Percentiles rank a stretch among this genome's conserved stretches.
Conservation (phyloP, 2,329 filamentous ascomycete species). For the Gnomoniopsis smithogilvyi region DNA sequence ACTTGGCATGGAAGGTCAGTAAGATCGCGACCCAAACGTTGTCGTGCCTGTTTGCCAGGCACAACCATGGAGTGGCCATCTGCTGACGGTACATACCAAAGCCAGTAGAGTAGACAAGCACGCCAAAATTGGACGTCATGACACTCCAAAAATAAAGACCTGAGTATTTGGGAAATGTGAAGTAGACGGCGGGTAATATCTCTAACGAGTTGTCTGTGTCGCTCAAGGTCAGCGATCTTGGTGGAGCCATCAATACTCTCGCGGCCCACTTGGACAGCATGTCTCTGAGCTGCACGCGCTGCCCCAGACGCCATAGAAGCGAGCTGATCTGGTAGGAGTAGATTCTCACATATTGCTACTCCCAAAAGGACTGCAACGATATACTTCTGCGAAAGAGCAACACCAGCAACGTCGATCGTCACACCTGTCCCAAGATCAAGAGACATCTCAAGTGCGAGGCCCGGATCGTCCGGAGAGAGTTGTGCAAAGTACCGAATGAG, state of each 20-base stretch:
- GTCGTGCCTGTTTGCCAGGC: background rate
- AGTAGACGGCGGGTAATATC: constrained; percentile 9
- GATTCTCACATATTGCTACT: constrained; percentile 11
- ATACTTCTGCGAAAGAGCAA: constrained; percentile 4
- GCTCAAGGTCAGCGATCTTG: background rate
- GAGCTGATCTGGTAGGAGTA: background rate
- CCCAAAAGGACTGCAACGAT: constrained; percentile 7
- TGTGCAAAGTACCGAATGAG: background rate
- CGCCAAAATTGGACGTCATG: constrained; percentile 31
- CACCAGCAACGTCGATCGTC: background rate
- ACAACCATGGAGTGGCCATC: background rate
- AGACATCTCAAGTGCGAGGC: background rate
- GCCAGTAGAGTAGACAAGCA: constrained; percentile 37
- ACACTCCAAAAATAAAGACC: constrained; percentile 40
- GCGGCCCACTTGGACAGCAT: too few species aligned
- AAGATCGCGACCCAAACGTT: background rate
- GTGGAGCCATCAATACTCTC: too few species aligned
- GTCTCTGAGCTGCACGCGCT: background rate
- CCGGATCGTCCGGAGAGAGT: background rate
- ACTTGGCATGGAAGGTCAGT: constrained; percentile 36
- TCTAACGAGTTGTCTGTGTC: constrained; percentile 6
- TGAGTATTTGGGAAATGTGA: constrained; percentile 12
- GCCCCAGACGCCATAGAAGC: background rate
- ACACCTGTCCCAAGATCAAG: background rate
- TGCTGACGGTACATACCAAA: constrained; percentile 26